Conservation (phyloP, 768 basidiomycete species). For the Russula earlei region DNA sequence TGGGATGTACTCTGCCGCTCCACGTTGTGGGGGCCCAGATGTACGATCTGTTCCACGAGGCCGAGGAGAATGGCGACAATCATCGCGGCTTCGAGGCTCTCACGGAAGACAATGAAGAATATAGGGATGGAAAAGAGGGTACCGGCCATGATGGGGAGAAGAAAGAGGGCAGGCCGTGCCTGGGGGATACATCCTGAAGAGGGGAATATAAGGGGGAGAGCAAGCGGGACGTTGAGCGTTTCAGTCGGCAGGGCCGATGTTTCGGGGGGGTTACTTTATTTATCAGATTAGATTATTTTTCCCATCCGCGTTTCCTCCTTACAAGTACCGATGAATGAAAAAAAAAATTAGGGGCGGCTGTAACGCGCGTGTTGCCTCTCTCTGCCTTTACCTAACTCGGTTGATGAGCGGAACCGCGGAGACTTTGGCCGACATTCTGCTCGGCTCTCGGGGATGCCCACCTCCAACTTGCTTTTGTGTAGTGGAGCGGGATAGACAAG, state of each 20-base stretch:
- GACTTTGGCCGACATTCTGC: too few species aligned
- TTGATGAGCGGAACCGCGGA: too few species aligned
- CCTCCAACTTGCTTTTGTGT: too few species aligned
- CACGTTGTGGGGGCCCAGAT: not conserved
- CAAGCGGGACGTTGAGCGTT: constrained; percentile 62
- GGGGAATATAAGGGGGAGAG: constrained; percentile 15
- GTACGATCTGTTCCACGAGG: constrained; percentile 79
- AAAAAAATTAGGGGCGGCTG: constrained; percentile 78
- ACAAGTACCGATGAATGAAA: constrained; percentile 67
- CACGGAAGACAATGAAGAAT: constrained; percentile 94
- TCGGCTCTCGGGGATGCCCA: too few species aligned
- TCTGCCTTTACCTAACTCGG: too few species aligned
- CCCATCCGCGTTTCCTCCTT: too few species aligned
- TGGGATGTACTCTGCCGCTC: not conserved
- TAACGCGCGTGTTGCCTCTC: too few species aligned
- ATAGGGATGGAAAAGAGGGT: constrained; percentile 84
- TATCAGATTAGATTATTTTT: constrained; percentile 18
- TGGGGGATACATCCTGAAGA: not conserved
- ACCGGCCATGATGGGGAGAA: constrained; percentile 42
- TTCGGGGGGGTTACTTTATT: constrained; percentile 11
- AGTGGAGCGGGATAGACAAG: too few species aligned
- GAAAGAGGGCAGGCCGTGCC: not conserved
- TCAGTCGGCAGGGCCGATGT: constrained; percentile 94
- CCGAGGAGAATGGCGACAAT: constrained; percentile 88
- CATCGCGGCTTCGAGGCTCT: constrained; percentile 87